Conservation (phyloP, 257 asterid species). For the Forsythia suspensa region DNA sequence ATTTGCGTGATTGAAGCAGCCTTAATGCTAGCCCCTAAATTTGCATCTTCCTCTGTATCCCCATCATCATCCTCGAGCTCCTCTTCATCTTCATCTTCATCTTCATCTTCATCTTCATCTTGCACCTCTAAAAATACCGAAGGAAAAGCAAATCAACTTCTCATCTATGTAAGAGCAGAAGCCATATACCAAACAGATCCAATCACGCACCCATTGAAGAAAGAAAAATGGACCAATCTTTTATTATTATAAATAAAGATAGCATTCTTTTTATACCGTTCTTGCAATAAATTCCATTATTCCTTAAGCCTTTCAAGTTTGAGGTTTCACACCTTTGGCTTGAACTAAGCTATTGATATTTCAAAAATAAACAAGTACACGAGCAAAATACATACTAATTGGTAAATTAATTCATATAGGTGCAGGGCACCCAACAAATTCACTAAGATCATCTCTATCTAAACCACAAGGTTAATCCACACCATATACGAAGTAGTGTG, state of each 20-base stretch:
- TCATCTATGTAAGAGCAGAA: not conserved
- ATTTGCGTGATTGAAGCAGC: slow-evolving; percentile 61
- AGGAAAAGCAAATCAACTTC: too few species aligned
- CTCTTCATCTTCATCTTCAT: slow-evolving; percentile 39
- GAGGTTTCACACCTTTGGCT: not conserved
- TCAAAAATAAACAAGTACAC: not conserved
- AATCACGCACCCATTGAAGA: not conserved
- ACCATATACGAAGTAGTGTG: not conserved
- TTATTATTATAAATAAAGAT: not conserved
- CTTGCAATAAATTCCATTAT: not conserved
- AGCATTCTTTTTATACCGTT: not conserved
- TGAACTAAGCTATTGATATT: not conserved
- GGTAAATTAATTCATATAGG: not conserved
- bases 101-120: slow-evolving; percentile 42
- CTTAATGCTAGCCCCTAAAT: slow-evolving; percentile 52
- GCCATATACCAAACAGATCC: not conserved
- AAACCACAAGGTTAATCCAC: not conserved
- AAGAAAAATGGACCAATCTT: not conserved
- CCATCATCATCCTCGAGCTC: slow-evolving; percentile 44
- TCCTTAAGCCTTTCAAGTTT: not conserved
- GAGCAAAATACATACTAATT: not conserved
- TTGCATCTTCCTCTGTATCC: slow-evolving; percentile 22
- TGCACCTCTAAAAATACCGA: slow-evolving; percentile 27
- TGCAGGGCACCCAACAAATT: not conserved
- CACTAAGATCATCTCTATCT: not conserved